phyloP scores from a whole-genome alignment of 192 early-diverging fungal genomes.

The Piromyces finnis region DNA sequence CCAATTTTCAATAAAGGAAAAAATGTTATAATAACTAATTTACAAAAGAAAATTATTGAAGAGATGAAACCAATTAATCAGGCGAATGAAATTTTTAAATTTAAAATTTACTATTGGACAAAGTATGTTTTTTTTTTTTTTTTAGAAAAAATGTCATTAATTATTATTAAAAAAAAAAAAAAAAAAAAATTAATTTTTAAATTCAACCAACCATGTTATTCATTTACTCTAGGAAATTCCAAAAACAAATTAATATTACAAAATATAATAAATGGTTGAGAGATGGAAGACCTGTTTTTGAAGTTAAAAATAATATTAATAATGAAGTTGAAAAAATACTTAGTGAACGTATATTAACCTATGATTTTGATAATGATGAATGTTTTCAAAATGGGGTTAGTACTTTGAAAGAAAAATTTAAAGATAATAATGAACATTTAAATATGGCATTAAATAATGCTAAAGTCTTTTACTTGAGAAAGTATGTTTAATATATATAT shows the following conservation, averaged over 20 bases:
- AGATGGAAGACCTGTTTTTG: not conserved
- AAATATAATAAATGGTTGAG: not conserved
- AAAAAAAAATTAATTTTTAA: too few species aligned
- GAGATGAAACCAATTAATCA: not conserved
- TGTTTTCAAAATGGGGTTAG: not conserved
- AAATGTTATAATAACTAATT: not conserved
- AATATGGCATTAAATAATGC: not conserved
- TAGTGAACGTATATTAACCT: not conserved
- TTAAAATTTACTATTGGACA: not conserved
- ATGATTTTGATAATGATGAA: not conserved
- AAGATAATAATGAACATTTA: not conserved
- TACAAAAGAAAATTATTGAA: not conserved
- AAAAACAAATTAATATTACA: not conserved
- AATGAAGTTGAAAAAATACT: not conserved
- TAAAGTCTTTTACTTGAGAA: not conserved
- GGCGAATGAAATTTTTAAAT: not conserved
- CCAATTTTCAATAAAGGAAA: not conserved
- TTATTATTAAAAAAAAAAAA: too few species aligned
- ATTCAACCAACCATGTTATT: too few species aligned
- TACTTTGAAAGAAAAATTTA: not conserved
- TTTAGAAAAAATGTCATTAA: too few species aligned
- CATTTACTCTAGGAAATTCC: not conserved
- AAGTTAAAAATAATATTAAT: not conserved
- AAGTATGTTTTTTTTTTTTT: not conserved
- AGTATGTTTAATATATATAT: not conserved